Percentiles rank a stretch among this genome's conserved stretches.
phyloP scores from a whole-genome alignment of 164 flowering plant species.

The Echeveria elegans region DNA sequence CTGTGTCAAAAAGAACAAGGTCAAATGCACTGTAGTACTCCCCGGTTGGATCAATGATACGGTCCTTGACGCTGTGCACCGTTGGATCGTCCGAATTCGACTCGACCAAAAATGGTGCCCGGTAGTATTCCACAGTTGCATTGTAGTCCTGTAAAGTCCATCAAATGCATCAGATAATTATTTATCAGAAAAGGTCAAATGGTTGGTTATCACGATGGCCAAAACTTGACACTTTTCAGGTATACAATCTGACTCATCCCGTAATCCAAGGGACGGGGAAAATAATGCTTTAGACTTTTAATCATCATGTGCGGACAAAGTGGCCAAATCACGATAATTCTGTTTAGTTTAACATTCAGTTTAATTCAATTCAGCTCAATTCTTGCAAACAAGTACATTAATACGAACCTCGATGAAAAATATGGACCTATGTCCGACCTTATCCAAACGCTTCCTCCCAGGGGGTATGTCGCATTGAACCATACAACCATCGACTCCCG shows the following conservation, averaged over 20 bases:
- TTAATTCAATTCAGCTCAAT: too few species aligned
- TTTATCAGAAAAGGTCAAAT: not conserved
- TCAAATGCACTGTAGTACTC: not conserved
- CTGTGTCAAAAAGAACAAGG: not conserved
- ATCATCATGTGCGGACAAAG: too few species aligned
- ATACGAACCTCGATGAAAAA: constrained; percentile 62
- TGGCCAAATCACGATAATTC: too few species aligned
- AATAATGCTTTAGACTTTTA: too few species aligned
- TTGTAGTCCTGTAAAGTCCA: not conserved
- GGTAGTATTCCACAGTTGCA: not conserved
- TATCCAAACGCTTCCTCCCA: constrained; percentile 60
- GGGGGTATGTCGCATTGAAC: constrained; percentile 68
- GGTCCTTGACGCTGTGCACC: not conserved
- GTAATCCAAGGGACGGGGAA: too few species aligned
- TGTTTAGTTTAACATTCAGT: too few species aligned
- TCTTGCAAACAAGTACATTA: too few species aligned
- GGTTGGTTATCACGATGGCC: too few species aligned
- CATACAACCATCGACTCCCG: constrained; percentile 97
- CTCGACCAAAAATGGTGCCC: not conserved
- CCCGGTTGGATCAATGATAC: not conserved
- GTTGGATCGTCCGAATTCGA: not conserved
- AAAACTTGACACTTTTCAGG: too few species aligned
- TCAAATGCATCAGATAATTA: not conserved
- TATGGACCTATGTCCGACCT: constrained; percentile 60
- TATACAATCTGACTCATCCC: too few species aligned